A percentile compares a stretch with the other conserved stretches of the same genome.
Evolutionary conservation across 1,284 basidiomycete genomes (phyloP).

Genomic region (Tilletiaria anomala): DNA sequence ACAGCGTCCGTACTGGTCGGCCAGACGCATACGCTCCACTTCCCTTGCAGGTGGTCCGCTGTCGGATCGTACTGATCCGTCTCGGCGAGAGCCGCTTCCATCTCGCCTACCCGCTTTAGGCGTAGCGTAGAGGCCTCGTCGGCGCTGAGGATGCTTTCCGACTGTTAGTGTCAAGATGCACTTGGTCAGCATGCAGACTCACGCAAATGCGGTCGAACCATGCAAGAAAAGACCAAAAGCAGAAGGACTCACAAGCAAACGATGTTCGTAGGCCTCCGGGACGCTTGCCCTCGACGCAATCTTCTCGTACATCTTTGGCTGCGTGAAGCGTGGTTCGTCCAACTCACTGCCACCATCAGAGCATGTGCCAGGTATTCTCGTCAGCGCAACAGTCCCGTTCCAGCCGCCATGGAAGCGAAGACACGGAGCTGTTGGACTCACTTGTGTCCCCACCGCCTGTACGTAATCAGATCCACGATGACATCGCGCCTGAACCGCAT

Average conservation of each 20-base stretch:
- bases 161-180: too few relatives aligned
- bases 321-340: conserved; percentile 47
- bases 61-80: background rate
- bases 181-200: too few relatives aligned
- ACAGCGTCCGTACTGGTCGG: conserved; percentile 41
- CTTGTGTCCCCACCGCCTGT: conserved; percentile 67
- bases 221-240: too few relatives aligned
- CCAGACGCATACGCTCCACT: background rate
- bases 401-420: too few relatives aligned
- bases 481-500: conserved; percentile 41
- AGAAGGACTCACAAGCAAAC: conserved; percentile 53
- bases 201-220: too few relatives aligned
- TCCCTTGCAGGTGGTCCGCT: background rate
- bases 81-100: conserved; percentile 2
- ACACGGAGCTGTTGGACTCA: too few relatives aligned
- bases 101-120: conserved; percentile 1
- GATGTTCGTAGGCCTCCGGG: conserved; percentile 64
- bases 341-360: conserved; percentile 77
- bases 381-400: too few relatives aligned
- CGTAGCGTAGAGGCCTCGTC: conserved; percentile 1
- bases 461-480: conserved; percentile 72
- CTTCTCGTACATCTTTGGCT: conserved; percentile 58
- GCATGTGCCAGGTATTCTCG: too few relatives aligned
- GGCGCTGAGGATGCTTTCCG: conserved; percentile 1
- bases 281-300: conserved; percentile 62